Conservation (phyloP, 495 filamentous ascomycete species). For the Hypoxylon lienhwacheense region DNA sequence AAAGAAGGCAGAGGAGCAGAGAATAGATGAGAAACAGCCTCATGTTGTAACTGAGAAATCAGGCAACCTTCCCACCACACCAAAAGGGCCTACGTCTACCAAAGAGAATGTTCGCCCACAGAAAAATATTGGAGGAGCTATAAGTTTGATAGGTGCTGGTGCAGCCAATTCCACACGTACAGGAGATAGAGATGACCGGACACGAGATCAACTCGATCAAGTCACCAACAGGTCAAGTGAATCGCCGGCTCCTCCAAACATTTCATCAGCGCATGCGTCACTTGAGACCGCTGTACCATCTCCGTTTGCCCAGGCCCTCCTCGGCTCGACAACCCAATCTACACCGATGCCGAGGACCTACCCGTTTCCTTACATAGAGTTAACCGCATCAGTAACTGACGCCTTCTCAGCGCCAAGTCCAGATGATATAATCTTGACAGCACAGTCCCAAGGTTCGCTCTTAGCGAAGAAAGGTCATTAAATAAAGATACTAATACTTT, state of each 20-base stretch:
- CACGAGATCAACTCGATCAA: constrained; percentile 1
- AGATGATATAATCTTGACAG: constrained; percentile 84
- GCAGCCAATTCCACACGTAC: neutral
- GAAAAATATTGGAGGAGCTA: neutral
- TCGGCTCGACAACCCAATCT: constrained; percentile 47
- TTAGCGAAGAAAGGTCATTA: constrained; percentile 42
- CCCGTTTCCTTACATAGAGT: constrained; percentile 56
- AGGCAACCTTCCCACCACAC: constrained; percentile 1
- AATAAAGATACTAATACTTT: constrained; percentile 47
- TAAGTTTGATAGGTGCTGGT: neutral
- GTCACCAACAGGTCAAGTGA: neutral
- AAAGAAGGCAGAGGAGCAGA: constrained; percentile 77
- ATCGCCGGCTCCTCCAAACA: neutral
- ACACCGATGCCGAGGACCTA: constrained; percentile 46
- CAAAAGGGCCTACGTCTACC: neutral
- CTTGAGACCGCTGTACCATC: constrained; percentile 53
- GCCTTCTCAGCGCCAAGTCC: constrained; percentile 90
- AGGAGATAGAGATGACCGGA: neutral
- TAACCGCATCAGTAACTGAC: constrained; percentile 45
- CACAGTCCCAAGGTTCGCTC: constrained; percentile 87
- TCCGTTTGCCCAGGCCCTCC: constrained; percentile 68
- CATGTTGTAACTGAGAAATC: constrained; percentile 5
- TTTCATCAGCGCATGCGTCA: neutral
- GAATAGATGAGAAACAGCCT: constrained; percentile 34
- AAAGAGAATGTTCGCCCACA: constrained; percentile 23